Base-by-base conservation (phyloP, 2,329 filamentous ascomycete species). In the Fusarium subtropicale region DNA sequence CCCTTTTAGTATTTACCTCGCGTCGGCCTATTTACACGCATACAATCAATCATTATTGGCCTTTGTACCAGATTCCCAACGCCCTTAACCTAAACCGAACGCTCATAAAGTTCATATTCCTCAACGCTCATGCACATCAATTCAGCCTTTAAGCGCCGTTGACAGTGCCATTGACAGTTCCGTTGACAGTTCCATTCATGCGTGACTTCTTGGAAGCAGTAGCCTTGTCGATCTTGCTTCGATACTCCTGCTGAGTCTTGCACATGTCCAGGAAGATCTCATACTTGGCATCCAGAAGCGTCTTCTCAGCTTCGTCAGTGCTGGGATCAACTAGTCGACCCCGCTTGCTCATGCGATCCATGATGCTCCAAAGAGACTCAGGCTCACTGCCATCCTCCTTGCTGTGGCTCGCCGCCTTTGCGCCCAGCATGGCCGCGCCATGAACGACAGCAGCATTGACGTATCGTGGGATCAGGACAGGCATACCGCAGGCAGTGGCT, bases 371-470 rank as follows among this genome's bases (percentile, higher is more conserved):
- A 66, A 99, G 83, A 41, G 91, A 88, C 82, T 97, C 94, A 1
- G 92, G 94, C 75, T 91, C 90, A 45, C 93, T 92, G 31, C 76
- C 78, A 12, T 77, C 77, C 12, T 92, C 86, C 39, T 86, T 85
- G 75, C 92, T 90, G 33, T 91, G 91, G 74, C 91, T 96, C 9
- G 95, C 96, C n/a, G 96, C 96, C 81, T 98, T 98, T 61, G 94
- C 96, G 39, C 96, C 96, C 26, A 99, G 86, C 95, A 99, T 99
- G 60, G 96, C 96, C 10, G 96, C 96, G n/a, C 96, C 96, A 77
- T 98, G 94, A 28, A 97, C 95, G 9, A 99, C 96, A 8, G 96
- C 96, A 2, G 95, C 95, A 77, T 97, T 92, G 62, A 97, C 93
- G 76, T 99, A 98, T 53, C 91, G 88, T 1, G 96, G 96, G 58